These are phyloP conservation scores for Lactarius tabidus DNA, from an alignment of 768 basidiomycete genomes.

Conservation along the genomic window DNA sequence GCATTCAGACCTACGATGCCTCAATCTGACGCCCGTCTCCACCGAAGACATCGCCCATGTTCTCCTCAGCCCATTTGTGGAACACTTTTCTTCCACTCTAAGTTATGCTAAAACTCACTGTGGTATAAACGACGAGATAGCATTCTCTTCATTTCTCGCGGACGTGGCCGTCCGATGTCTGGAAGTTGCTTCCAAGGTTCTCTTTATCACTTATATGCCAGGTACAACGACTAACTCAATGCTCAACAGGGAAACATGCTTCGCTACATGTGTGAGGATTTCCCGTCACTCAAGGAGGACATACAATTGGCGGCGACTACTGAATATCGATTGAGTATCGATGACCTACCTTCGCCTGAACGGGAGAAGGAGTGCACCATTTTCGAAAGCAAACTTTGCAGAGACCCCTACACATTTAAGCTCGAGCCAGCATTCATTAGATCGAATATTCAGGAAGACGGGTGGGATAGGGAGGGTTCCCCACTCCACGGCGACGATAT, in stretches of 20 bases:
- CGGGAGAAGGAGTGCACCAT: conserved; percentile 42
- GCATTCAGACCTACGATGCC: conserved; percentile 49
- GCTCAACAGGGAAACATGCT: conserved; percentile 58
- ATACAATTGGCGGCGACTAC: conserved; percentile 46
- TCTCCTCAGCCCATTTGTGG: conserved; percentile 66
- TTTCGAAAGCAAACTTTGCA: conserved; percentile 52
- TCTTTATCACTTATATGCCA: background rate
- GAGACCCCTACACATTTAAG: conserved; percentile 34
- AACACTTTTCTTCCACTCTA: conserved; percentile 44
- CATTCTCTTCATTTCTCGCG: conserved; percentile 44
- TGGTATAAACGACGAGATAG: conserved; percentile 42
- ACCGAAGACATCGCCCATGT: conserved; percentile 57
- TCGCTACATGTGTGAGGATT: conserved; percentile 49
- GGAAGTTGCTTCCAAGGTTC: conserved; percentile 51
- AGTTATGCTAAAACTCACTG: conserved; percentile 44
- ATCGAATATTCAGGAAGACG: conserved; percentile 12
- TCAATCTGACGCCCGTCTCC: conserved; percentile 54
- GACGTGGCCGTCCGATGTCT: conserved; percentile 60
- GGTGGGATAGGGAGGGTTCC: conserved; percentile 4
- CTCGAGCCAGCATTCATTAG: background rate
- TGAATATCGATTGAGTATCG: conserved; percentile 49
- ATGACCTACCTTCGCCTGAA: conserved; percentile 53
- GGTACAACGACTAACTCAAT: conserved; percentile 18
- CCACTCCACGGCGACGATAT: conserved; percentile 6
- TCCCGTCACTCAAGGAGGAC: conserved; percentile 40